Conservation (phyloP, 192 early-diverging fungal genomes). For the Coemansia javaensis region DNA sequence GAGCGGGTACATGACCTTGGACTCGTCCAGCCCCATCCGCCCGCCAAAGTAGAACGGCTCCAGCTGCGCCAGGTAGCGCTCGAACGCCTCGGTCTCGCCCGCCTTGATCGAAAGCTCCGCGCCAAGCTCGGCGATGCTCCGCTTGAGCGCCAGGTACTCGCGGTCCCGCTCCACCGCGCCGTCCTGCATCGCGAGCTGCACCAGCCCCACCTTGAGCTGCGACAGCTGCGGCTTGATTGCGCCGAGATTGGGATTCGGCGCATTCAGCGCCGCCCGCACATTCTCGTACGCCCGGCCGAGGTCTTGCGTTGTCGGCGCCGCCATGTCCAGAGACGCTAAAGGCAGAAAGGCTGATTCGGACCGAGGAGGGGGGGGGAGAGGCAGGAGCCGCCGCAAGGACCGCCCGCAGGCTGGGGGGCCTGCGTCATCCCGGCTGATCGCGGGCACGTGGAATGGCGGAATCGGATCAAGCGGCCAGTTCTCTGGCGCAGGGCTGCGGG, state of each 20-base stretch:
- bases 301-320: neutral
- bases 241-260: slow-evolving; percentile 38
- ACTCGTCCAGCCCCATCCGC: slow-evolving; percentile 59
- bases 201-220: slow-evolving; percentile 41
- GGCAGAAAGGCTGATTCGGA: too few species aligned
- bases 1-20: slow-evolving; percentile 80
- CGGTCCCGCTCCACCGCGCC: slow-evolving; percentile 19
- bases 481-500: too few species aligned
- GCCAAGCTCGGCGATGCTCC: slow-evolving; percentile 75
- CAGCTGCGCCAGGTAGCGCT: slow-evolving; percentile 91
- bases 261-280: slow-evolving; percentile 28
- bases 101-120: slow-evolving; percentile 81
- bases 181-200: slow-evolving; percentile 32
- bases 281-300: slow-evolving; percentile 20
- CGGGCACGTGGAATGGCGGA: too few species aligned
- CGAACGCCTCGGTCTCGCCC: slow-evolving; percentile 90
- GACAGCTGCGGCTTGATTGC: slow-evolving; percentile 32
- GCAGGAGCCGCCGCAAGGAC: too few species aligned
- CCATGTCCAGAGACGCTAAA: too few species aligned
- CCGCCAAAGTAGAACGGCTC: slow-evolving; percentile 79
- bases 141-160: slow-evolving; percentile 30
- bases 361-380: too few species aligned
- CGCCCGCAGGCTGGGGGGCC: too few species aligned
- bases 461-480: too few species aligned
- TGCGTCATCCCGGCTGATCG: neutral